These are phyloP conservation scores for Orbilia javanica DNA, from an alignment of 2,329 filamentous ascomycete species.

Conservation along the genomic window DNA sequence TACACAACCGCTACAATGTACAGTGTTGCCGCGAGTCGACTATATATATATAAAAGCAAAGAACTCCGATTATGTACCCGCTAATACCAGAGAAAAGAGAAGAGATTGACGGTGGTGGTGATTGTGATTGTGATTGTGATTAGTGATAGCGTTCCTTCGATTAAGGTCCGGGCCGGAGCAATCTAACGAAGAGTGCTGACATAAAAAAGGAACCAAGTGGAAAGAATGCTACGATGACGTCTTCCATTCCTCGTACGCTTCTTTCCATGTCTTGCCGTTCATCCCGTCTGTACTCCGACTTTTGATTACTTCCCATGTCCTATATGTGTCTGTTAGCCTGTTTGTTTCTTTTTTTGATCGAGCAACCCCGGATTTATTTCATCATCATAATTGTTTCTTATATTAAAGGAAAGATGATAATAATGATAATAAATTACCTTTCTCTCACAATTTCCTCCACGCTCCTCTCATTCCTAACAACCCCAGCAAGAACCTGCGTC, in stretches of 20 bases:
- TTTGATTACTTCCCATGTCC: slow-evolving; percentile 52
- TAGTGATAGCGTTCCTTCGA: background rate
- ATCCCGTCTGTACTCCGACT: slow-evolving; percentile 44
- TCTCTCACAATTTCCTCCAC: slow-evolving; percentile 83
- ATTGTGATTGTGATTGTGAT: background rate
- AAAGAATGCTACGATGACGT: slow-evolving; percentile 4
- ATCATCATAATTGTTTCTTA: too few species aligned
- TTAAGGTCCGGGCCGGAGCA: slow-evolving; percentile 1
- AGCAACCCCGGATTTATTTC: too few species aligned
- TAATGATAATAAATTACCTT: slow-evolving; percentile 65
- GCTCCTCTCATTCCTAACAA: slow-evolving; percentile 80
- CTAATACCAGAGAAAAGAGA: slow-evolving; percentile 18
- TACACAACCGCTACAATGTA: slow-evolving; percentile 1
- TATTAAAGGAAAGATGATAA: background rate
- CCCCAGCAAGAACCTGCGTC: slow-evolving; percentile 80
- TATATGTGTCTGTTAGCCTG: slow-evolving; percentile 12
- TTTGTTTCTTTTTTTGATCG: too few species aligned
- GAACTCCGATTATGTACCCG: slow-evolving; percentile 3
- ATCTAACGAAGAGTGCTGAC: background rate
- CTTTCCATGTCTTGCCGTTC: slow-evolving; percentile 44
- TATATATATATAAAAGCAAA: background rate
- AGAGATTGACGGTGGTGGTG: slow-evolving; percentile 13
- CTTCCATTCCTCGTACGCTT: slow-evolving; percentile 49
- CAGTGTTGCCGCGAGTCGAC: too few species aligned
- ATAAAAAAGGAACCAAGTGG: background rate